Conservation (phyloP, 495 filamentous ascomycete genomes). For the Penicillium dipodomyicola region DNA sequence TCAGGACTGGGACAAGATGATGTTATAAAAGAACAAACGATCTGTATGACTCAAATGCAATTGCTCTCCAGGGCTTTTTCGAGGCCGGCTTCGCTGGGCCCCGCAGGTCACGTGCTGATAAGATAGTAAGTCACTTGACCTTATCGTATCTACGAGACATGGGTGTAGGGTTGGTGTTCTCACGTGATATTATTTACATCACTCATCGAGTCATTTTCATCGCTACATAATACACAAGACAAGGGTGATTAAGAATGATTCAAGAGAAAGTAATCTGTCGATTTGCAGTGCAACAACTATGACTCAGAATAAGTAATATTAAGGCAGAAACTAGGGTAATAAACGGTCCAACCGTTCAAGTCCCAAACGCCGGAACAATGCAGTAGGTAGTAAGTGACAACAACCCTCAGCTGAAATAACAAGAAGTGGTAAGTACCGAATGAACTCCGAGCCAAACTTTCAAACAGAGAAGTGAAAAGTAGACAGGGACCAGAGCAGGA, state of each 20-base stretch:
- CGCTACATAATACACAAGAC: neutral
- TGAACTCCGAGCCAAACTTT: slow-evolving; percentile 11
- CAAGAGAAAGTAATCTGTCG: neutral
- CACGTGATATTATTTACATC: neutral
- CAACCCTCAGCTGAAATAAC: slow-evolving; percentile 26
- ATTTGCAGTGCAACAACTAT: neutral
- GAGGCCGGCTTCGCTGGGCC: slow-evolving; percentile 1
- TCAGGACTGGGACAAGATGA: neutral
- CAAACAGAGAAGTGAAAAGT: slow-evolving; percentile 1
- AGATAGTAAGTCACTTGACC: neutral
- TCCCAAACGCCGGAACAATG: slow-evolving; percentile 33
- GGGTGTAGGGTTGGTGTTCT: neutral
- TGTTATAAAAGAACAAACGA: neutral
- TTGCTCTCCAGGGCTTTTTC: neutral
- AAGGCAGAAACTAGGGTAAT: neutral
- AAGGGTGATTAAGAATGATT: neutral
- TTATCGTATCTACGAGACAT: neutral
- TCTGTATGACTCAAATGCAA: slow-evolving; percentile 3
- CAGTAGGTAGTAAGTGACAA: slow-evolving; percentile 17
- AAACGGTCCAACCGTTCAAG: slow-evolving; percentile 12
- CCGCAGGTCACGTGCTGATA: slow-evolving; percentile 9
- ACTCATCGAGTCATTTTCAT: neutral
- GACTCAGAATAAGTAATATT: neutral
- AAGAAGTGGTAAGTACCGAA: slow-evolving; percentile 17
- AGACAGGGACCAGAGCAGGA: neutral